Conservation (phyloP, 1,284 basidiomycete genomes). For the Schizopora paradoxa region DNA sequence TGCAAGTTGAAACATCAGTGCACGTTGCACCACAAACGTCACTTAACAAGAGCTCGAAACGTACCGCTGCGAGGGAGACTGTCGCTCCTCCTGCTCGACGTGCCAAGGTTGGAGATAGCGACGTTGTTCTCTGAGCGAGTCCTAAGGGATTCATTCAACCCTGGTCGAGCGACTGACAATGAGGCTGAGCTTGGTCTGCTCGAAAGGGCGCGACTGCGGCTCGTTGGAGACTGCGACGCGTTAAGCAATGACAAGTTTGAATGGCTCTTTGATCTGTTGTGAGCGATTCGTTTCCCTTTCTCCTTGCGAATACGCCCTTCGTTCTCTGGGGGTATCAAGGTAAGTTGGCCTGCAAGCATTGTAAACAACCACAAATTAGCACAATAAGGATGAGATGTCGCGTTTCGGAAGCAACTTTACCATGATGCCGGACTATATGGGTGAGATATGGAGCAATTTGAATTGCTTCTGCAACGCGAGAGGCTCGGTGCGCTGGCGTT, state of each 20-base stretch:
- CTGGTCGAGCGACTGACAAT: not conserved
- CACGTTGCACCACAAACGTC: not conserved
- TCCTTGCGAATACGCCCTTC: constrained; percentile 46
- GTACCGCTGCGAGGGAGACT: not conserved
- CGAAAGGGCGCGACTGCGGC: not conserved
- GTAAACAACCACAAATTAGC: not conserved
- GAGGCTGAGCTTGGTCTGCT: not conserved
- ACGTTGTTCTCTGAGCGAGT: not conserved
- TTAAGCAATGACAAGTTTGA: too few relatives aligned
- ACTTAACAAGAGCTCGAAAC: not conserved
- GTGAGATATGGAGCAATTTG: constrained; percentile 54
- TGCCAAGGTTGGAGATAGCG: not conserved
- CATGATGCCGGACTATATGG: constrained; percentile 49
- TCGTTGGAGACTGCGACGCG: not conserved
- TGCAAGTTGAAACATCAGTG: not conserved
- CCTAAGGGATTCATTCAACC: not conserved
- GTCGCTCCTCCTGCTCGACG: not conserved
- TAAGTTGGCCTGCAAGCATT: constrained; percentile 32
- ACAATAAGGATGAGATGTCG: not conserved
- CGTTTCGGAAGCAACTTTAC: too few relatives aligned
- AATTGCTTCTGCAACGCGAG: constrained; percentile 40
- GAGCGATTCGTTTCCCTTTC: constrained; percentile 27
- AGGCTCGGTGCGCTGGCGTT: not conserved
- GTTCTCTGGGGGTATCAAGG: constrained; percentile 48
- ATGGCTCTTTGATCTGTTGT: too few relatives aligned